Conservation (phyloP, 192 early-diverging fungal genomes). For the Coemansia sp. region DNA sequence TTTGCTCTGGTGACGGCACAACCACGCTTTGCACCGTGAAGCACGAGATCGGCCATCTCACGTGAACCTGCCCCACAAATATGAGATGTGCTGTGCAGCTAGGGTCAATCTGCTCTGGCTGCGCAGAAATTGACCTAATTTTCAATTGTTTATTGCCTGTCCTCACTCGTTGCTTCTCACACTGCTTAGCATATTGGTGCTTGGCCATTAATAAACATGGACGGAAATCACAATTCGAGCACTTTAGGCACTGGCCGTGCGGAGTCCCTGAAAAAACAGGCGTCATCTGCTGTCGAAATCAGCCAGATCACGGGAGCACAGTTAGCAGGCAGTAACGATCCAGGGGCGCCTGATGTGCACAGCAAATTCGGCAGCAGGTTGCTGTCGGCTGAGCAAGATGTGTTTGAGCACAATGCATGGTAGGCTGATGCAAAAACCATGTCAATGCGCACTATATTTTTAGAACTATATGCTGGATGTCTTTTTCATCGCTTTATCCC, state of each 20-base stretch:
- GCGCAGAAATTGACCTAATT: neutral
- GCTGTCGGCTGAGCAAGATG: conserved; percentile 69
- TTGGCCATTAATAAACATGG: neutral
- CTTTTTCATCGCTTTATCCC: neutral
- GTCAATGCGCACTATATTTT: conserved; percentile 1
- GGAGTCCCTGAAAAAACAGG: conserved; percentile 37
- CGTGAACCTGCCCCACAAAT: conserved; percentile 27
- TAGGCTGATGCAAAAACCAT: conserved; percentile 34
- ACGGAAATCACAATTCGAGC: conserved; percentile 11
- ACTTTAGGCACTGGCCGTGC: neutral
- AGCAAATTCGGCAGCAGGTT: conserved; percentile 72
- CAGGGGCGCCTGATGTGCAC: conserved; percentile 6
- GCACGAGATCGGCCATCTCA: conserved; percentile 16
- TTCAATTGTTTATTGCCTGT: neutral
- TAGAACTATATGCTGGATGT: neutral
- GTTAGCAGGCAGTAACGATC: conserved; percentile 8
- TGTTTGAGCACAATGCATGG: conserved; percentile 95
- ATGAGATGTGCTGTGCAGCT: conserved; percentile 3
- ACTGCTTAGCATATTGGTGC: no score
- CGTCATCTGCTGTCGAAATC: conserved; percentile 43
- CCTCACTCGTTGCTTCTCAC: neutral
- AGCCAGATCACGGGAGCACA: conserved; percentile 13
- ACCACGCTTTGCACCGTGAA: no score
- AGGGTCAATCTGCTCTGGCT: neutral
- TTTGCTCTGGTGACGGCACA: neutral